Evolutionary conservation across 495 filamentous ascomycete genomes (phyloP), one percentile per base, ranked within the genome.

Genomic region (Neurospora sp.): DNA sequence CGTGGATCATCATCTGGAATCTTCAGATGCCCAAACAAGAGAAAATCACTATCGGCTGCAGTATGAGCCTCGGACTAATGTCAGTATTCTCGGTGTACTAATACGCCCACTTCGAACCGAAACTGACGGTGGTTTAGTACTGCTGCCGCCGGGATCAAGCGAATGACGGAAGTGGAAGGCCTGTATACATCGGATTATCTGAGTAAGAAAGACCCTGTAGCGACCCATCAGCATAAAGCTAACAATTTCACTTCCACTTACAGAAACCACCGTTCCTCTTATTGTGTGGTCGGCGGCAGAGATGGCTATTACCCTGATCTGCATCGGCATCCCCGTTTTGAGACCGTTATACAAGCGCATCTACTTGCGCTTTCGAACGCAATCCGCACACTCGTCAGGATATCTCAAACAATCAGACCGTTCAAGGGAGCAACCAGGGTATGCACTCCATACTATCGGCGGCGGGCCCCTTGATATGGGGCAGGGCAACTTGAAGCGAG

Each of bases 31-130:
- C 79, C 41, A 76, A 74, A 59, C 78, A 78, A 44, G 85, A 84
- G 39, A 87, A 87, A 71, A 76, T 83, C 61, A 83, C 82, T 9
- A 84, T 88, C 27, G 82, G 82, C 68, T 77, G 77, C 0, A 81
- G 84, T 27, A 84, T 87, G 81, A 85, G 86, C 40, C 75, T 87
- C 4, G 86, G 86, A 12, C 72, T 87, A 70, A 73, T 87, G 84
- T 86, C 75, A 73, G 84, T 80, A 1, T 9, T 11, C 22, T 68
- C 6, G 53, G 8, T 61, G 53, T 16, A n/a, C 27, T 12, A 35
- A n/a, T 22, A 40, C 6, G 3, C 14, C 6, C 38, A 18, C 3
- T 41, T n/a, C 3, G 14, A 40, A 31, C 10, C 10, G 1, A 59
- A 11, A 10, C 14, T 35, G 40, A 39, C 2, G 16, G 6, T 61